Conservation (phyloP, 2,329 filamentous ascomycete genomes). For the Fusarium sp. region DNA sequence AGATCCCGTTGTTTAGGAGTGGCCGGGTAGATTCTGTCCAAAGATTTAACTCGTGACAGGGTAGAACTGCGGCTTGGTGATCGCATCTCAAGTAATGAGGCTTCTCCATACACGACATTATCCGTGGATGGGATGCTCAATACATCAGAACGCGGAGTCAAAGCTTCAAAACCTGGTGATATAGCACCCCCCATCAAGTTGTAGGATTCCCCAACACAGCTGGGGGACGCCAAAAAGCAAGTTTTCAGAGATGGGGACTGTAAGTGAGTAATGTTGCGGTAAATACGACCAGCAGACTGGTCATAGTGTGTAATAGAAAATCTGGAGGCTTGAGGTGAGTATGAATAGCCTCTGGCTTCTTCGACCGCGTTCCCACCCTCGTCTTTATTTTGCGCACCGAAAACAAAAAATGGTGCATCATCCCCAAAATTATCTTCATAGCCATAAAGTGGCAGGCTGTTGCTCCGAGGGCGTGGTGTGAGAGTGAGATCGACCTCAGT, state of each 20-base stretch:
- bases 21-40: conserved; percentile 51
- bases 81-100: conserved; percentile 53
- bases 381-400: conserved; percentile 52
- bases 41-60: conserved; percentile 51
- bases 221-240: conserved; percentile 42
- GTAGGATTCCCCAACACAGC: conserved; percentile 52
- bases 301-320: conserved; percentile 48
- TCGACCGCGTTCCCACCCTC: conserved; percentile 36
- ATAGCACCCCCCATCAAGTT: conserved; percentile 29
- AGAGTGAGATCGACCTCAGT: conserved; percentile 61
- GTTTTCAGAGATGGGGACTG: conserved; percentile 37
- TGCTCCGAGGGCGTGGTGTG: conserved; percentile 57
- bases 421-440: conserved; percentile 57
- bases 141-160: conserved; percentile 50
- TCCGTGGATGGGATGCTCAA: conserved; percentile 51
- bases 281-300: conserved; percentile 39
- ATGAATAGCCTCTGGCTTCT: conserved; percentile 24
- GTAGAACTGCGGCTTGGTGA: conserved; percentile 41
- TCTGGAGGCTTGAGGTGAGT: conserved; percentile 38
- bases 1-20: conserved; percentile 50
- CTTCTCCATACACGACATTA: conserved; percentile 54
- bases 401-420: conserved; percentile 60
- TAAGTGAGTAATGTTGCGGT: conserved; percentile 33
- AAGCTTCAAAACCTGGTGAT: conserved; percentile 36
- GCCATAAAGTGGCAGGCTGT: conserved; percentile 61